Evolutionary conservation across 2,329 filamentous ascomycete species (phyloP), one percentile per base, ranked within the genome.

Genomic region (Ceratocystis lukuohia): DNA sequence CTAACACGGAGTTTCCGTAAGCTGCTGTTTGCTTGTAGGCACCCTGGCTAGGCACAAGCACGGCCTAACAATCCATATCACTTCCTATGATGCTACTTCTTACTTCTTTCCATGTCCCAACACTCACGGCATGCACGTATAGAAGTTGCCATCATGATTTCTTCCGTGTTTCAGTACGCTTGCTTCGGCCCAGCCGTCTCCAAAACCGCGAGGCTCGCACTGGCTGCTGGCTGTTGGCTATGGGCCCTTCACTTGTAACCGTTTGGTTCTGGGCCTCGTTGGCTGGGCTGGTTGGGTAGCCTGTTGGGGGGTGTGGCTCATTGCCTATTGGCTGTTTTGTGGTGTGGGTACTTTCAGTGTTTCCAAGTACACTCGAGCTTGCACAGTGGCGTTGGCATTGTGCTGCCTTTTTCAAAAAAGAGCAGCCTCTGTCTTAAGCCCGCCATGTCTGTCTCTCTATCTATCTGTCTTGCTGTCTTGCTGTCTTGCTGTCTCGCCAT

Each of bases 81-180:
- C 10, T 12, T 12, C 3, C 12, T 41, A 41, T 41, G 37, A 12
- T 41, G 37, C 10, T 41, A 41, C 10, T 41, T 2, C 37, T 41
- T 41, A 41, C 10, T 41, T 2, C 37, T 41, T 41, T 41, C 2
- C 8, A 41, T 4, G 37, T 41, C 10, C 37, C 3, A 41, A 4
- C 37, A 41, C 37, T 41, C 10, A 41, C 8, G 3, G 37, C 10
- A 41, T 41, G 8, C 37, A 41, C 37, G 10, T 41, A 41, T 41
- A 28, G 48, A 25, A 37, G 10, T n/a, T 50, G 46, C 17, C n/a
- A 20, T 20, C n/a, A 17, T 17, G 53, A 33, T 59, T 37, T 59
- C 53, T 59, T 41, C 53, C 53, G 53, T 37, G 53, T 59, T 59
- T 59, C 53, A 59, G 53, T 59, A 59, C 25, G 53, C 53, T 59